phyloP scores from a whole-genome alignment of 495 filamentous ascomycete species.

The Penicillium atrosanguineum region DNA sequence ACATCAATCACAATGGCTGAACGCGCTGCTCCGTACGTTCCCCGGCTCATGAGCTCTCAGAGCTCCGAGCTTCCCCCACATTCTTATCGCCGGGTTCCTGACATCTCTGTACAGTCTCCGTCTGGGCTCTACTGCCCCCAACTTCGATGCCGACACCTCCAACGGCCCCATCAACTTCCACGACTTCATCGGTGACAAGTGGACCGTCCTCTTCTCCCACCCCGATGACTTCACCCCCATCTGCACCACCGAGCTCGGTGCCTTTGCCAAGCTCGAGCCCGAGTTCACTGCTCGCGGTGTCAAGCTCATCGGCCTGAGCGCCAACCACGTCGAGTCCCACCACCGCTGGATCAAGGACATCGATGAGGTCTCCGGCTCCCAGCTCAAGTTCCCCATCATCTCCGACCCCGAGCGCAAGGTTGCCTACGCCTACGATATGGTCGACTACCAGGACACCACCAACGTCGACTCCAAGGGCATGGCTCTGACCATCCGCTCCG shows the following conservation, averaged over 20 bases:
- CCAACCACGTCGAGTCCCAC: conserved; percentile 59
- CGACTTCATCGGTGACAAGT: conserved; percentile 90
- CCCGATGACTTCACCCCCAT: conserved; percentile 87
- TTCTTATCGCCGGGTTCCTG: background rate
- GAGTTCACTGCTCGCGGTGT: conserved; percentile 93
- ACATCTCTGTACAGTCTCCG: conserved; percentile 59
- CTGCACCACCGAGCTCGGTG: conserved; percentile 98
- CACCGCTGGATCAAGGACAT: conserved; percentile 64
- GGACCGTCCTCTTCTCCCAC: conserved; percentile 97
- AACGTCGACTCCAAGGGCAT: conserved; percentile 58
- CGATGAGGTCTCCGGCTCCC: conserved; percentile 56
- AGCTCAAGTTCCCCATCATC: conserved; percentile 65
- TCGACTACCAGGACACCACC: conserved; percentile 54
- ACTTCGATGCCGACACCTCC: conserved; percentile 93
- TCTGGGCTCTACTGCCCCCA: conserved; percentile 83
- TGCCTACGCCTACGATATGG: conserved; percentile 67
- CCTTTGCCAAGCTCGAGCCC: conserved; percentile 93
- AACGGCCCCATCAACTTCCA: conserved; percentile 93
- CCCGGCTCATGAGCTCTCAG: background rate
- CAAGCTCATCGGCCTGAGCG: conserved; percentile 87
- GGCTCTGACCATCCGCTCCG: conserved; percentile 65
- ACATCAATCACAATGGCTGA: conserved; percentile 48
- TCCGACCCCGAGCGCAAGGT: conserved; percentile 64
- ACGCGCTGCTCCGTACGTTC: conserved; percentile 49
- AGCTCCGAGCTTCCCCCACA: background rate